Evolutionary conservation across 2,329 filamentous ascomycete species (phyloP), one percentile per base, ranked within the genome.

Genomic region (Epichloe sp.): DNA sequence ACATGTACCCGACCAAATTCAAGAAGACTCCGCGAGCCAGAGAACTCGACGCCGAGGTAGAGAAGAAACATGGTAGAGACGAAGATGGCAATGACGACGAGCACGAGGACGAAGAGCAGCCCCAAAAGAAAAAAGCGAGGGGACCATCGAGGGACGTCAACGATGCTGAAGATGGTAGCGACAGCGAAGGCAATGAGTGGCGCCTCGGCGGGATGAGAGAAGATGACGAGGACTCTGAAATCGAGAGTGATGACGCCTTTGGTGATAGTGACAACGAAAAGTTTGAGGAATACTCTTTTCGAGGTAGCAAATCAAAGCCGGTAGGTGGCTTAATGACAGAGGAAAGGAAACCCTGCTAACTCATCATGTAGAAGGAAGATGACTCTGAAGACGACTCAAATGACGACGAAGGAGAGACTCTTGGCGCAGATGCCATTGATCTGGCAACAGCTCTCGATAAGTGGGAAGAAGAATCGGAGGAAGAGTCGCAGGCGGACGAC

Each of bases 101-200:
- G 0, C 76, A 81, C 1, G 53, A 46, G 2, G 55, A 76, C 4
- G 64, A 63, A 3, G 78, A 79, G 55, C 65, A 64, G 42, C 68
- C 70, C 0, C 62, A 66, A 44, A 63, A 68, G 47, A 72, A 71
- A 54, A 70, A 65, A 60, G 58, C 55, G 35, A 71, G 69, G 63
- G 70, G 72, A 40, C 71, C 63, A 64, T 41, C 66, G 59, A 68
- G 73, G 4, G 71, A 68, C 5, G 73, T 80, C 59, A 77, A 78
- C 17, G 75, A 76, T 43, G 73, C 80, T 15, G 86, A 90, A 52
- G 81, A 83, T 56, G 87, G 86, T 10, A 90, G 84, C 58, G 90
- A 95, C 62, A 88, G 85, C 54, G 86, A 90, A 54, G 89, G 88
- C 21, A 86, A 94, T 60, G 82, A 86, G 61, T 95, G 88, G 88